These are phyloP conservation scores for Isoetes taiwanensis DNA, from an alignment of 75 land plant species.

Conservation along the genomic window DNA sequence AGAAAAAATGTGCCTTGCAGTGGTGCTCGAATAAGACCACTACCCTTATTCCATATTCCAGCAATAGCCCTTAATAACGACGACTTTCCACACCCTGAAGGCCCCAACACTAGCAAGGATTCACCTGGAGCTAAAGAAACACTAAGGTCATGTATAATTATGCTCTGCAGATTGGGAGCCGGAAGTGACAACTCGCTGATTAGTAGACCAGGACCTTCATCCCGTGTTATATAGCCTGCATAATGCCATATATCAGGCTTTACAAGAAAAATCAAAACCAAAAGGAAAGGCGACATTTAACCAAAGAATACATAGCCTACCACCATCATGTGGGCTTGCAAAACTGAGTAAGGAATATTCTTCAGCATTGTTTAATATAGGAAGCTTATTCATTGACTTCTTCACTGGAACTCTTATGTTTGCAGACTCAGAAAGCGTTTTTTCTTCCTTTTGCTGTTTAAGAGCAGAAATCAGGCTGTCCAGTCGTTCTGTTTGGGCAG, in stretches of 20 bases:
- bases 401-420: too few relatives aligned
- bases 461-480: slow-evolving; percentile 27
- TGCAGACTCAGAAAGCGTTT: too few relatives aligned
- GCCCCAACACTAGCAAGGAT: slow-evolving; percentile 33
- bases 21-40: slow-evolving; percentile 28
- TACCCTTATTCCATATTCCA: slow-evolving; percentile 34
- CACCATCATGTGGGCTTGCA: too few relatives aligned
- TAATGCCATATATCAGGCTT: too few relatives aligned
- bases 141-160: slow-evolving; percentile 23
- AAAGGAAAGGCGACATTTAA: too few relatives aligned
- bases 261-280: too few relatives aligned
- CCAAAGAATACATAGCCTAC: too few relatives aligned
- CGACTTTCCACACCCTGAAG: slow-evolving; percentile 46
- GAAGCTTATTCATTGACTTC: too few relatives aligned
- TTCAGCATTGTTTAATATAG: too few relatives aligned
- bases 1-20: slow-evolving; percentile 28
- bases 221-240: slow-evolving; percentile 25
- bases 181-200: slow-evolving; percentile 17
- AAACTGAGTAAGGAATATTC: too few relatives aligned
- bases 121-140: slow-evolving; percentile 30
- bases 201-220: slow-evolving; percentile 27
- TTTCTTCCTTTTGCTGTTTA: too few relatives aligned
- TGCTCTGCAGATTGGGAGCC: slow-evolving; percentile 23
- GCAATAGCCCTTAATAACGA: slow-evolving; percentile 34
- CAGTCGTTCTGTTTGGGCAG: slow-evolving; percentile 44